Conservation (phyloP, 139 green algal genomes). For the Coelastrella sp. region DNA sequence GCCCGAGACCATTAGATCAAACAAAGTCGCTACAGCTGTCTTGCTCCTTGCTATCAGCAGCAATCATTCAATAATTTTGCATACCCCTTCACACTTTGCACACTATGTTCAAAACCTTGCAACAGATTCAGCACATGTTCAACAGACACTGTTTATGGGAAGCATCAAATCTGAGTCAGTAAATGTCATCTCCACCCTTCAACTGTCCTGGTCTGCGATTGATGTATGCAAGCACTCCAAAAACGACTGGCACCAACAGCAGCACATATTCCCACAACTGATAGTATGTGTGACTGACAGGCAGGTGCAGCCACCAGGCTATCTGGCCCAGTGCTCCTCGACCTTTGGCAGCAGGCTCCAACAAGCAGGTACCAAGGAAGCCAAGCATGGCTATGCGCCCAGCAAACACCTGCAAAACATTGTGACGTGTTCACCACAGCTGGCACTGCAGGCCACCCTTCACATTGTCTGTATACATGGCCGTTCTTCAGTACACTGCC, state of each 20-base stretch:
- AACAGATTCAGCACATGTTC: too few relatives aligned
- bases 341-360: not conserved
- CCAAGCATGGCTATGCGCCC: conserved; percentile 33
- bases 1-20: too few relatives aligned
- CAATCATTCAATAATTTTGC: too few relatives aligned
- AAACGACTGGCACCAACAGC: not conserved
- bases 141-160: too few relatives aligned
- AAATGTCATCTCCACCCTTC: conserved; percentile 31
- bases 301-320: conserved; percentile 36
- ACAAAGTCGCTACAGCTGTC: too few relatives aligned
- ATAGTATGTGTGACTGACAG: not conserved
- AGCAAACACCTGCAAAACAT: conserved; percentile 27
- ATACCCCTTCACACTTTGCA: too few relatives aligned
- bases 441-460: not conserved
- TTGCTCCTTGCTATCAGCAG: too few relatives aligned
- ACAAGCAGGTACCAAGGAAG: conserved; percentile 1
- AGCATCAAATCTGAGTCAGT: conserved; percentile 4
- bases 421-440: not conserved
- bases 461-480: too few relatives aligned
- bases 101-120: too few relatives aligned
- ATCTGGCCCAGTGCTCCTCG: conserved; percentile 12
- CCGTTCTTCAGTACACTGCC: too few relatives aligned
- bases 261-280: not conserved
- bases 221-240: conserved; percentile 15
- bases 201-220: conserved; percentile 22